Evolutionary conservation across 805 yeast genomes (phyloP).

Genomic region (Teunomyces kruisii): DNA sequence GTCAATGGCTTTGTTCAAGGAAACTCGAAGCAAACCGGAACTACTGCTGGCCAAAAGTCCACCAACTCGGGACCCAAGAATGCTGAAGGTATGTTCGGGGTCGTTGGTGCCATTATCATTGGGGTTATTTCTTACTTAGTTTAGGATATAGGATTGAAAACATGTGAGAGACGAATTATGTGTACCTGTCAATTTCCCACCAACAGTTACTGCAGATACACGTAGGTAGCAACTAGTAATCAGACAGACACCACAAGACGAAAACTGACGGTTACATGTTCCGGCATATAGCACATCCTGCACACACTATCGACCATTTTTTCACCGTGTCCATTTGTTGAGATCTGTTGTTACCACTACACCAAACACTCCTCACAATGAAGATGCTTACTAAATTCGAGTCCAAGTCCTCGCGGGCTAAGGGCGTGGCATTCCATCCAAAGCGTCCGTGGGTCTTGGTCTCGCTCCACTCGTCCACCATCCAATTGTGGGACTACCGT

Average conservation of each 20-base stretch:
- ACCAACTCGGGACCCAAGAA: slow-evolving; percentile 1
- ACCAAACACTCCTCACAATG: slow-evolving; percentile 13
- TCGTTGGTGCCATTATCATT: slow-evolving; percentile 17
- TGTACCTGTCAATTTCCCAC: no score
- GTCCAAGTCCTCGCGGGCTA: slow-evolving; percentile 96
- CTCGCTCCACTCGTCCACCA: slow-evolving; percentile 95
- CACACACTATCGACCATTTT: neutral
- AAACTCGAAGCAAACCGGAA: neutral
- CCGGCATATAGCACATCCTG: neutral
- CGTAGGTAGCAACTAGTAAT: no score
- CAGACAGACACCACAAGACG: no score
- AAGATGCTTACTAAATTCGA: slow-evolving; percentile 65
- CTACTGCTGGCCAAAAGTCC: slow-evolving; percentile 1
- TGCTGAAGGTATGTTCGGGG: slow-evolving; percentile 17
- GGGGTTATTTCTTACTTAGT: slow-evolving; percentile 20
- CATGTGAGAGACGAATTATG: no score
- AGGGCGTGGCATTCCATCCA: slow-evolving; percentile 97
- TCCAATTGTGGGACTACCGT: slow-evolving; percentile 98
- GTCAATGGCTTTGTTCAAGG: slow-evolving; percentile 1
- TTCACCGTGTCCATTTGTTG: slow-evolving; percentile 4
- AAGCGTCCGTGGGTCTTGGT: slow-evolving; percentile 95
- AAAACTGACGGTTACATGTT: no score
- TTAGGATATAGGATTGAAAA: slow-evolving; percentile 1
- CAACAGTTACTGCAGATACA: no score
- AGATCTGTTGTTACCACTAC: slow-evolving; percentile 2